Percentiles rank a stretch among this genome's conserved stretches.
phyloP scores from a whole-genome alignment of 495 filamentous ascomycete genomes.

The Terfezia claveryi region DNA sequence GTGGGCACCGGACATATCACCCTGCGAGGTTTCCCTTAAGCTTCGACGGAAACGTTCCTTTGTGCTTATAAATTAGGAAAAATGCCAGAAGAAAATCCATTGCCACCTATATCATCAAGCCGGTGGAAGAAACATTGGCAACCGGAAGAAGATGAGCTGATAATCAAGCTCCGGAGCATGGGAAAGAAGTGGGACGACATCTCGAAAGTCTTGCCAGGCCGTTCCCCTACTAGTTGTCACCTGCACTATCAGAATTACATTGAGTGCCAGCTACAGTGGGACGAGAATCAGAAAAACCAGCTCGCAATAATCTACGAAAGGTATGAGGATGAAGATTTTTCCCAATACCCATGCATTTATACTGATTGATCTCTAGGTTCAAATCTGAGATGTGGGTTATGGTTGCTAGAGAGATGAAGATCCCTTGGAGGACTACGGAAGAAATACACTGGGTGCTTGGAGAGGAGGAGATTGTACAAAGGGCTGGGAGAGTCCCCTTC shows the following conservation, averaged over 20 bases:
- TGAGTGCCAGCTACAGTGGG: slow-evolving; percentile 75
- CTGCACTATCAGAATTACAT: slow-evolving; percentile 96
- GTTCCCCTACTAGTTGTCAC: slow-evolving; percentile 79
- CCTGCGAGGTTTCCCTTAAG: too few species aligned
- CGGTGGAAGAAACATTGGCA: too few species aligned
- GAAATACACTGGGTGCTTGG: slow-evolving; percentile 97
- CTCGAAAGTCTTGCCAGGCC: slow-evolving; percentile 64
- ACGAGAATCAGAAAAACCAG: slow-evolving; percentile 93
- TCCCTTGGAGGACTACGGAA: slow-evolving; percentile 88
- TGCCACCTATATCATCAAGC: too few species aligned
- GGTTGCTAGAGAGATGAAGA: slow-evolving; percentile 79
- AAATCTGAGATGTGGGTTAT: slow-evolving; percentile 94
- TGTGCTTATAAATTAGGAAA: too few species aligned
- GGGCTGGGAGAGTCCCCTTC: slow-evolving; percentile 67
- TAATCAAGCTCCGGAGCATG: slow-evolving; percentile 66
- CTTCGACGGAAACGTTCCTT: too few species aligned
- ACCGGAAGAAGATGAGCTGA: slow-evolving; percentile 66
- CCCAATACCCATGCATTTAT: not conserved
- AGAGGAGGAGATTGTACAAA: slow-evolving; percentile 73
- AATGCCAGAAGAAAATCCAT: too few species aligned
- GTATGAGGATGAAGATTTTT: slow-evolving; percentile 28
- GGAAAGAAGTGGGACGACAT: slow-evolving; percentile 99
- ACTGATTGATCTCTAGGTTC: slow-evolving; percentile 34
- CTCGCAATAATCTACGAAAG: slow-evolving; percentile 89
- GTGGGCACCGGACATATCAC: too few species aligned